Base-by-base conservation (phyloP, 2,329 filamentous ascomycete genomes). In the Meredithiella fracta region DNA sequence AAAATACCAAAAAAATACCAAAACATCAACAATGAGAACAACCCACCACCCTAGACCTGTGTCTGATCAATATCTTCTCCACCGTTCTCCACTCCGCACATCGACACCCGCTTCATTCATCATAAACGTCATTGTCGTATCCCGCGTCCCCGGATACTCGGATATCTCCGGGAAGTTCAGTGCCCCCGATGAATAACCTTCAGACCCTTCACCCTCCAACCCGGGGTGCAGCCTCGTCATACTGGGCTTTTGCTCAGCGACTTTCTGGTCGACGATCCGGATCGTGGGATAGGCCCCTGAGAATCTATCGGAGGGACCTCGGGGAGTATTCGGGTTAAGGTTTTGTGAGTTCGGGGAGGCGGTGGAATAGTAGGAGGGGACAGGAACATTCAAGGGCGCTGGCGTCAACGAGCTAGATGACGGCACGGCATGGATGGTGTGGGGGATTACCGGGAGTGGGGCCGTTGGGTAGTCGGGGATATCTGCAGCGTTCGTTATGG, bases 91-190 rank as follows among this genome's bases (percentile, higher is more conserved):
- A 44, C 20, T 44, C 40, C 40, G 5, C 29, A 34, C 29, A 34
- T 34, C 68, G 22, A 75, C 64, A 20, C 70, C 68, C 1, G 72
- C 73, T 59, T 70, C 66, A 55, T 74, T 68, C 71, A 79, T 73
- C 63, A 79, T 68, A 60, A 73, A 71, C n/a, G 73, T 72, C 60
- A 79, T 77, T 0, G 73, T 76, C 0, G 77, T 76, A 60, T 66
- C 62, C 37, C 68, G 66, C 31, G 63, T n/a, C 40, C 11, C 40
- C 5, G 15, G 40, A 44, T 44, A n/a, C 40, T n/a, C 3, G 11
- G 15, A 44, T n/a, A 44, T n/a, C 40, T 3, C 40, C 20, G 20
- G 40, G 8, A 20, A 2, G 7, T 38, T 53, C 47, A 58, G 53
- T 37, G 22, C 31, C 8, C 25, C 47, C 15, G 47, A 49, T 5